Evolutionary conservation across 768 basidiomycete species (phyloP), one percentile per base, ranked within the genome.

Genomic region (Sistotremastrum suecicum): DNA sequence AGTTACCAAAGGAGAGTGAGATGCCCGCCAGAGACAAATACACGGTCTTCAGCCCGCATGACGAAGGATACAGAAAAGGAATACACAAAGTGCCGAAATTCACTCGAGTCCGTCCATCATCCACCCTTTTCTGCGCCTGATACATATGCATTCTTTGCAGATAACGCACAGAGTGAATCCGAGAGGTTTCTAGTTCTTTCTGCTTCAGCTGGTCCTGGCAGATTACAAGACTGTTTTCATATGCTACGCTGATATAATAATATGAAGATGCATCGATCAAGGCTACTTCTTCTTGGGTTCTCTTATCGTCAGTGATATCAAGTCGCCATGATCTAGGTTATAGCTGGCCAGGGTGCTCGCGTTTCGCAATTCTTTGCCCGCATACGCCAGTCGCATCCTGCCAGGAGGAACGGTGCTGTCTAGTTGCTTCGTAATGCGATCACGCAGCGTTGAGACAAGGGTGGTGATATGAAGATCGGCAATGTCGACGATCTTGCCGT

Each of bases 71-170:
- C 63, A 69, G 94, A 39, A 97, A 97, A 56, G 85, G 88, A 29
- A 89, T 95, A 42, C 92, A 98, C 66, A 92, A 92, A 57, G 85
- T 94, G 30, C 92, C 92, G n/a, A 94, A 95, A 58, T 97, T 83
- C 78, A 95, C 92, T 42, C 73, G 88, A 63, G 91, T 92, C 53
- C 49, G 83, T 66, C 30, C 20, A 20, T 33, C 4, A 3, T 9
- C 29, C 1, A 7, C 7, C 7, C 28, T 20, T 32, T 43, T 20
- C 4, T 41, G 10, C 31, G 37, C 50, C 40, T 51, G 12, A 51
- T 48, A 32, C 39, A 31, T 35, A 48, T 32, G 34, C 4, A 41
- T 31, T 46, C 41, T 48, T 28, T 36, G n/a, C 56, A 91, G 92
- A 60, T 91, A 50, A 91, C 92, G 33, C 70, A 84, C 3, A 69